phyloP scores from a whole-genome alignment of 768 basidiomycete genomes.

The Mycena vitilis region DNA sequence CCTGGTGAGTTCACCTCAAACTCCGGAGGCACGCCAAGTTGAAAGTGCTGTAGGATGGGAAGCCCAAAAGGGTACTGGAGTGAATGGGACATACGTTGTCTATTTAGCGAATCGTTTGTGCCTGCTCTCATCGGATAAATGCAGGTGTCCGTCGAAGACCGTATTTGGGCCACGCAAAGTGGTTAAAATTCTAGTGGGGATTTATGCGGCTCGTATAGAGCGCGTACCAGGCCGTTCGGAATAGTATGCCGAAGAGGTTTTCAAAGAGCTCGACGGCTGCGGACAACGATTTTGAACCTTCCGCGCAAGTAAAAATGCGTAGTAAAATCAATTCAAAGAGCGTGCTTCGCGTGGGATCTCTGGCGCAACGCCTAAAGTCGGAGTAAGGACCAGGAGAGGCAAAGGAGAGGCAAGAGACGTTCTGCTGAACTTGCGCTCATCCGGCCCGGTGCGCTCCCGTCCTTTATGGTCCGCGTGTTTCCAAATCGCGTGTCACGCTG shows the following conservation, averaged over 20 bases:
- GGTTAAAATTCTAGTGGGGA: not conserved
- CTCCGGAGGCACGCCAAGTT: too few species aligned
- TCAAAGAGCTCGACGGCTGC: slow-evolving; percentile 57
- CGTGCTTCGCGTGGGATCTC: too few species aligned
- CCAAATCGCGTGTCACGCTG: not conserved
- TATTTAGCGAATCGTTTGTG: not conserved
- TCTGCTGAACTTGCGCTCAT: too few species aligned
- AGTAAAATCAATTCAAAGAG: too few species aligned
- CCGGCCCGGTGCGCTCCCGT: too few species aligned
- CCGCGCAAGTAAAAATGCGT: not conserved
- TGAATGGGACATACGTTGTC: not conserved
- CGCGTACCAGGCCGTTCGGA: slow-evolving; percentile 53
- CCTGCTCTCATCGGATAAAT: slow-evolving; percentile 26
- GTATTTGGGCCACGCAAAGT: slow-evolving; percentile 38
- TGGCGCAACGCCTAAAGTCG: too few species aligned
- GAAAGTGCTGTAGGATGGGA: slow-evolving; percentile 44
- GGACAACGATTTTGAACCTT: slow-evolving; percentile 55
- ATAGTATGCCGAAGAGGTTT: slow-evolving; percentile 56
- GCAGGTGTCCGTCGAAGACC: slow-evolving; percentile 37
- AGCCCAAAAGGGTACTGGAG: slow-evolving; percentile 38
- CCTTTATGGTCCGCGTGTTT: too few species aligned
- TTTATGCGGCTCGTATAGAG: not conserved
- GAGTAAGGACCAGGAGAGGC: too few species aligned
- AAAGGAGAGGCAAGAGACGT: too few species aligned
- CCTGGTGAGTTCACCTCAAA: slow-evolving; percentile 38